Percentiles rank a stretch among this genome's conserved stretches.
Conservation (phyloP, 116 monocot species). For the Phalaenopsis hybrid region DNA sequence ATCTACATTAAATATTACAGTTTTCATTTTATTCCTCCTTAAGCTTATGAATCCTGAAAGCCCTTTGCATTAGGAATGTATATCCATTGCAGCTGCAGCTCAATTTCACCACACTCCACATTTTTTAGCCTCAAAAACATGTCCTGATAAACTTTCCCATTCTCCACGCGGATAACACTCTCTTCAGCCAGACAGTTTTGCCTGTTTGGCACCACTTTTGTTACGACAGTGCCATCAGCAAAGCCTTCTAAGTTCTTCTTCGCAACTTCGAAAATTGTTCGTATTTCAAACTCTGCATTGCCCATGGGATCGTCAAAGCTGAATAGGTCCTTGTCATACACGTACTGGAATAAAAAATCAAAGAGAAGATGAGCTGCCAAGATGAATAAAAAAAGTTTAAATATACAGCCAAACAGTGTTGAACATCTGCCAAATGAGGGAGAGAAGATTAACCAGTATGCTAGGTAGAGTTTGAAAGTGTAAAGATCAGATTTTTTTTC, state of each 20-base stretch:
- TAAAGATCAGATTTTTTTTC: too few species aligned
- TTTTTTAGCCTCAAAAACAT: conserved; percentile 32
- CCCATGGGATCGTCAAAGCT: conserved; percentile 46
- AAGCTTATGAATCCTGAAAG: too few species aligned
- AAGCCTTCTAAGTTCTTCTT: conserved; percentile 23
- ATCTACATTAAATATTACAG: too few species aligned
- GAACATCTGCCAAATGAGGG: too few species aligned
- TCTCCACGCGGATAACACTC: conserved; percentile 28
- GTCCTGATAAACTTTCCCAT: conserved; percentile 39
- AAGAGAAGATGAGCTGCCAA: too few species aligned
- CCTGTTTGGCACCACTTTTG: conserved; percentile 22
- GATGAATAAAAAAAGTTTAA: too few species aligned
- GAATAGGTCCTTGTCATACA: conserved; percentile 43
- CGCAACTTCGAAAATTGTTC: conserved; percentile 27
- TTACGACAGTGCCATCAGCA: conserved; percentile 25
- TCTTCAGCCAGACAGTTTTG: conserved; percentile 44
- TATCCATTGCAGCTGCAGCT: conserved; percentile 40
- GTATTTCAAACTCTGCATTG: conserved; percentile 37
- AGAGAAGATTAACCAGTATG: too few species aligned
- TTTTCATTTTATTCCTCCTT: too few species aligned
- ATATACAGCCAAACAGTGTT: too few species aligned
- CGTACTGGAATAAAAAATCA: conserved; percentile 10
- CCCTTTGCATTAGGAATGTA: conserved; percentile 13
- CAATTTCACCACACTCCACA: conserved; percentile 45
- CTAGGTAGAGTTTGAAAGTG: too few species aligned